These are phyloP conservation scores for Metarhizium guizhouense DNA, from an alignment of 2,329 filamentous ascomycete species.

Conservation along the genomic window DNA sequence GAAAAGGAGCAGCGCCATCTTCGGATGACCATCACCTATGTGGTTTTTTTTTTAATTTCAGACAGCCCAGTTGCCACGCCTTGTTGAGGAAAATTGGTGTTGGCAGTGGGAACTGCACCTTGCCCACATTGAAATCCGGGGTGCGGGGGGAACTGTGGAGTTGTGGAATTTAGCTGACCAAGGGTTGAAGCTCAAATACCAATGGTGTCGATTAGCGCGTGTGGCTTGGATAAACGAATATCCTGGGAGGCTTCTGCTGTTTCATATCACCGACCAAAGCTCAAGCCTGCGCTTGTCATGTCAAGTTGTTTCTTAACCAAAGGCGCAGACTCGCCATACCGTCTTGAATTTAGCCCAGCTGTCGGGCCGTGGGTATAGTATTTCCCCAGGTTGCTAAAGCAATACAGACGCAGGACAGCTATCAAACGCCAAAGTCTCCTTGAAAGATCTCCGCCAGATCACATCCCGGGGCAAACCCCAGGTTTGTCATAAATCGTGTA, in stretches of 20 bases:
- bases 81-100: neutral
- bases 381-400: neutral
- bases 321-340: no score
- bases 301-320: neutral
- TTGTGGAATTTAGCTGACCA: neutral
- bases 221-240: slow-evolving; percentile 1
- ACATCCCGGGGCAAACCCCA: slow-evolving; percentile 55
- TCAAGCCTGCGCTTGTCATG: neutral
- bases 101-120: neutral
- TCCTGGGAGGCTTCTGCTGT: neutral
- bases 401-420: neutral
- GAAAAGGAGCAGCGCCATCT: neutral
- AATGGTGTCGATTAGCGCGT: neutral
- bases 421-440: slow-evolving; percentile 27
- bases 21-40: neutral
- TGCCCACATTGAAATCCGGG: neutral
- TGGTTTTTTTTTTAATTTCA: neutral
- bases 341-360: neutral
- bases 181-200: no score
- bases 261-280: no score
- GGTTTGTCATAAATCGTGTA: slow-evolving; percentile 57
- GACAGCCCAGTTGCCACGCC: neutral
- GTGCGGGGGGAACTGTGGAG: neutral
- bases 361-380: neutral
- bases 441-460: slow-evolving; percentile 45